phyloP scores from a whole-genome alignment of 371 early-diverging fungal genomes.

The Rhizopus delemar region DNA sequence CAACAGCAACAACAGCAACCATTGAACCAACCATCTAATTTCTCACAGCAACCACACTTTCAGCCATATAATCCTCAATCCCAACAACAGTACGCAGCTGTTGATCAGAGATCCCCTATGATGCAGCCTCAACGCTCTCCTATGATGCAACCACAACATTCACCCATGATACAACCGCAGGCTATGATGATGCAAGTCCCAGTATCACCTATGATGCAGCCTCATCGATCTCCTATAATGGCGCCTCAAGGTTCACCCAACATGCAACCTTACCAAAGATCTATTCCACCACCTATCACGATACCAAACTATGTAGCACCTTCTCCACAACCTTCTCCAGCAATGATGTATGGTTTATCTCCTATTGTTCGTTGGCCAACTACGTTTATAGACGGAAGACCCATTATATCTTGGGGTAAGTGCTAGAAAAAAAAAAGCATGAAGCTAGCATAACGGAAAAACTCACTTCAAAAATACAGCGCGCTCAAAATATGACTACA shows the following conservation, averaged over 20 bases:
- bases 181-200: conserved; percentile 7
- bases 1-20: conserved; percentile 16
- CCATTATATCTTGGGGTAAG: conserved; percentile 45
- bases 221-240: conserved; percentile 15
- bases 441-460: not conserved
- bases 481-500: conserved; percentile 41
- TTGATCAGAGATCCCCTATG: conserved; percentile 20
- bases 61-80: conserved; percentile 8
- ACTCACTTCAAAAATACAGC: conserved; percentile 22
- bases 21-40: conserved; percentile 3
- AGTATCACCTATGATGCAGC: conserved; percentile 24
- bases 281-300: conserved; percentile 21
- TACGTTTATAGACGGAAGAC: conserved; percentile 35
- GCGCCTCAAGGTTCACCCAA: conserved; percentile 6
- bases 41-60: not conserved
- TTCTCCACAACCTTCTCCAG: conserved; percentile 24
- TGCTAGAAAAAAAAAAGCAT: not conserved
- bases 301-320: conserved; percentile 17
- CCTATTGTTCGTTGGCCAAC: conserved; percentile 13
- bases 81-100: conserved; percentile 3
- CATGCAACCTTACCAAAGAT: not conserved
- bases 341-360: conserved; percentile 9
- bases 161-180: conserved; percentile 25
- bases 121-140: conserved; percentile 26
- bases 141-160: conserved; percentile 23